Base-by-base conservation (phyloP, 768 basidiomycete genomes). In the Pilatotrama ljubarskyi region DNA sequence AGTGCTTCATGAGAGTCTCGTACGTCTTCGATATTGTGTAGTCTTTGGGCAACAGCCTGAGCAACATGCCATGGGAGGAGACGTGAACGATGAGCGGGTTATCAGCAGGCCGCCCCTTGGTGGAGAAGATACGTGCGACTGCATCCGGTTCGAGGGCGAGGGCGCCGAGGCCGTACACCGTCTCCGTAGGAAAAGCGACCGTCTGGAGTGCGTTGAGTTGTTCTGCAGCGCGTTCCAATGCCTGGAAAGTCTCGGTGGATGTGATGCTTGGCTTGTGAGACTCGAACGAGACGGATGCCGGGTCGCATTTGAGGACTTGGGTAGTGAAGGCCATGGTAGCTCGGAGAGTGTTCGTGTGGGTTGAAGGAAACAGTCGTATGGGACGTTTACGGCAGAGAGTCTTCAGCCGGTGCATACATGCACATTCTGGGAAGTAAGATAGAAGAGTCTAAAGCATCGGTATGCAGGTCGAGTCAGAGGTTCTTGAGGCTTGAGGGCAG, bases 11-110 rank as follows among this genome's bases (percentile, higher is more conserved):
- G 46, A 99, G 78, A 1, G 78, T 77, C 53, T 83, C 75, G 73
- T 98, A 98, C 8, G 88, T 75, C 14, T 63, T 70, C 1, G 94
- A 82, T 8, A 91, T 73, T 14, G 65, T 67, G 69, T 89, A 94
- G 10, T 49, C 61, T n/a, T 46, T 32, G 37, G 94, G 93, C 9
- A 97, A 80, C 59, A 97, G 79, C 5, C 83, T 75, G 13, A 74
- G 73, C 15, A 99, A 84, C 97, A 98, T 98, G 38, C 78, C 66
- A 20, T 80, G 74, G 0, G 93, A 95, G 8, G 93, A 93, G 60
- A 99, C 85, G 74, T 99, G 97, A 24, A 98, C 91, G 79, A 99
- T 99, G 54, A 99, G 82, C 1, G 97, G 97, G 73, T 99, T 99
- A 74, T 99, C 97, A 4, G 90, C 77, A 7, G 97, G 97, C 53